A percentile compares a stretch with the other conserved stretches of the same genome.
These are phyloP conservation scores for Trichoderma asperelloides DNA, from an alignment of 495 filamentous ascomycete genomes.

Conservation along the genomic window DNA sequence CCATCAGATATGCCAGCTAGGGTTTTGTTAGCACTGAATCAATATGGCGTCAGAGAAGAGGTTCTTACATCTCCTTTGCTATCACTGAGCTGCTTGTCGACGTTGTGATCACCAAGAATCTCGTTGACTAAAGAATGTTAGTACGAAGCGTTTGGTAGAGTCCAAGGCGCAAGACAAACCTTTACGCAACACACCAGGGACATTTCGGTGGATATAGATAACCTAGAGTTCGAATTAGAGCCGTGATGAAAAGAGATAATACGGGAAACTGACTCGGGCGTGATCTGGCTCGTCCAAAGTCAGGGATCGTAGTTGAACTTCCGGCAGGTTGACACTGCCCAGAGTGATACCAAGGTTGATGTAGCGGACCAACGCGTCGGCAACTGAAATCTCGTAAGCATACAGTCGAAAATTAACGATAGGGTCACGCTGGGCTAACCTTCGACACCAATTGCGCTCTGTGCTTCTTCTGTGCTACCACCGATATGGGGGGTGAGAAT, in stretches of 20 bases:
- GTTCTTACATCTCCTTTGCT: constrained; percentile 72
- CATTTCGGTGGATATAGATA: constrained; percentile 91
- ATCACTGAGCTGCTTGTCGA: constrained; percentile 97
- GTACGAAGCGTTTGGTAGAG: constrained; percentile 9
- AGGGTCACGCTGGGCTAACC: constrained; percentile 18
- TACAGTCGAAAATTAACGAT: neutral
- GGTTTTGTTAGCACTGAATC: constrained; percentile 12
- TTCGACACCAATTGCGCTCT: constrained; percentile 92
- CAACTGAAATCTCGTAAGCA: constrained; percentile 38
- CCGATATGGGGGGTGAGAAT: constrained; percentile 96
- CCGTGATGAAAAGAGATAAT: neutral
- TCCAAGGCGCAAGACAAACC: constrained; percentile 17
- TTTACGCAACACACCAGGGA: constrained; percentile 86
- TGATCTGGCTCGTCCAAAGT: constrained; percentile 82
- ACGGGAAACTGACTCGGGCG: constrained; percentile 51
- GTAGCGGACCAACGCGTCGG: constrained; percentile 76
- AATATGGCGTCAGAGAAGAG: neutral
- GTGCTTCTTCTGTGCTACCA: constrained; percentile 95
- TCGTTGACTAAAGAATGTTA: constrained; percentile 61
- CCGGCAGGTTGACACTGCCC: constrained; percentile 92
- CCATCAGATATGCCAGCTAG: constrained; percentile 91
- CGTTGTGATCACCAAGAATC: constrained; percentile 88
- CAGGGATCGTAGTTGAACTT: constrained; percentile 77
- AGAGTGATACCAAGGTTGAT: constrained; percentile 87
- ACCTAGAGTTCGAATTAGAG: constrained; percentile 38